A percentile compares a stretch with the other conserved stretches of the same genome.
These are phyloP conservation scores for Vitis amurensis DNA, from an alignment of 164 flowering plant species.

Conservation along the genomic window DNA sequence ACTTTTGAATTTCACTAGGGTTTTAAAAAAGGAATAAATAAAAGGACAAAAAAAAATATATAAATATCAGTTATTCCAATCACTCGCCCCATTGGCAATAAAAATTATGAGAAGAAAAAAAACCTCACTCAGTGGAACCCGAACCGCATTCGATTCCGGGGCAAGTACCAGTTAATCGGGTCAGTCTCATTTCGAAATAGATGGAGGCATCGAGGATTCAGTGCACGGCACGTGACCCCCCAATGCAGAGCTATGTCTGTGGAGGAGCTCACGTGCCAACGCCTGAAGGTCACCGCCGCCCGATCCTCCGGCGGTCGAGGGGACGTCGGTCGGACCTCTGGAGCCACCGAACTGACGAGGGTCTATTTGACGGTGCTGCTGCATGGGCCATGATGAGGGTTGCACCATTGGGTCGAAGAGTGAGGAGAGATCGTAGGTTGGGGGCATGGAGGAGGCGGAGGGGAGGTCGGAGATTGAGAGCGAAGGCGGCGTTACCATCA, in stretches of 20 bases:
- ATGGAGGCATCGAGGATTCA: conserved; percentile 36
- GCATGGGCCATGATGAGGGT: conserved; percentile 39
- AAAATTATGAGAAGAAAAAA: not conserved
- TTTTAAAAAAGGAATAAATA: not conserved
- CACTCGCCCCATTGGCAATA: conserved; percentile 10
- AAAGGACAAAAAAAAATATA: not conserved
- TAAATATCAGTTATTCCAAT: conserved; percentile 11
- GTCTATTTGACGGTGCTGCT: conserved; percentile 36
- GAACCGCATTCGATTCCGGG: not conserved
- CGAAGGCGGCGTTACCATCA: conserved; percentile 24
- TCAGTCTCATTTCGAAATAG: conserved; percentile 36
- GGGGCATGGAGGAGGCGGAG: conserved; percentile 32
- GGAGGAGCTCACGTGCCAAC: conserved; percentile 57
- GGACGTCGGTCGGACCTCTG: conserved; percentile 19
- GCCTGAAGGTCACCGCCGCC: conserved; percentile 53
- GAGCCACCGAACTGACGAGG: conserved; percentile 23
- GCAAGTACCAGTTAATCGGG: conserved; percentile 6
- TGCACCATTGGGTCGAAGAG: conserved; percentile 52
- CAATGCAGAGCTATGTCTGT: conserved; percentile 43
- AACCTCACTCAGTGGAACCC: not conserved
- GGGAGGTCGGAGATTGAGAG: conserved; percentile 53
- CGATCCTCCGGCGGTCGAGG: conserved; percentile 6
- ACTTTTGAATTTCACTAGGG: not conserved
- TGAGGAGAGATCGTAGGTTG: conserved; percentile 54
- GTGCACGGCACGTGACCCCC: conserved; percentile 23